These are phyloP conservation scores for Iris macrosiphon DNA, from an alignment of 106 monocot genomes.

Conservation along the genomic window DNA sequence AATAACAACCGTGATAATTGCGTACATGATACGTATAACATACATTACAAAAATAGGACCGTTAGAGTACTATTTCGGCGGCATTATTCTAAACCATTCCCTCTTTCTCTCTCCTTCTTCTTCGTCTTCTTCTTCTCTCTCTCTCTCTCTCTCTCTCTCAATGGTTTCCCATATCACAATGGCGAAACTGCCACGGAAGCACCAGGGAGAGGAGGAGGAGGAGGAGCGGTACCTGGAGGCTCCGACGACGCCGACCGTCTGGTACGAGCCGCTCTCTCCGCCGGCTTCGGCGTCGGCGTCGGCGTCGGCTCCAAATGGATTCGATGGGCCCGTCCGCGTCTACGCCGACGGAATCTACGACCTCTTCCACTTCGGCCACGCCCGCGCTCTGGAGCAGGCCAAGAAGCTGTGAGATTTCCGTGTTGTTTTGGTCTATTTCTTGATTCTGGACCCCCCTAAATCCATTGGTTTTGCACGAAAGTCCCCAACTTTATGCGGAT, in stretches of 20 bases:
- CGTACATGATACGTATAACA: too few relatives aligned
- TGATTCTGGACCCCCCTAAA: too few relatives aligned
- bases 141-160: constrained; percentile 2
- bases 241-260: constrained; percentile 4
- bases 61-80: too few relatives aligned
- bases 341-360: constrained; percentile 29
- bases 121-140: too few relatives aligned
- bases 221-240: constrained; percentile 1
- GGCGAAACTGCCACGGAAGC: constrained; percentile 3
- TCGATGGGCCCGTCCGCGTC: constrained; percentile 16
- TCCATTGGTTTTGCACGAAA: too few relatives aligned
- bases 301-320: not conserved
- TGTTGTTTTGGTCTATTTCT: constrained; percentile 1
- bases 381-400: constrained; percentile 24
- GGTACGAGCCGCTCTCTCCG: constrained; percentile 6
- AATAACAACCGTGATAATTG: too few relatives aligned
- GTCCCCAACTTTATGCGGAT: too few relatives aligned
- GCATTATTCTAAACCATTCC: too few relatives aligned
- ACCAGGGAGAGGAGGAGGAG: not conserved
- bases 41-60: too few relatives aligned
- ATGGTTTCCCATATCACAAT: too few relatives aligned
- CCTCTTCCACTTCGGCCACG: constrained; percentile 30
- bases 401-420: constrained; percentile 17
- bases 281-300: not conserved
- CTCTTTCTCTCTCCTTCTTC: not conserved